Evolutionary conservation across 768 basidiomycete genomes (phyloP).

Genomic region (Tylopilus sp.): DNA sequence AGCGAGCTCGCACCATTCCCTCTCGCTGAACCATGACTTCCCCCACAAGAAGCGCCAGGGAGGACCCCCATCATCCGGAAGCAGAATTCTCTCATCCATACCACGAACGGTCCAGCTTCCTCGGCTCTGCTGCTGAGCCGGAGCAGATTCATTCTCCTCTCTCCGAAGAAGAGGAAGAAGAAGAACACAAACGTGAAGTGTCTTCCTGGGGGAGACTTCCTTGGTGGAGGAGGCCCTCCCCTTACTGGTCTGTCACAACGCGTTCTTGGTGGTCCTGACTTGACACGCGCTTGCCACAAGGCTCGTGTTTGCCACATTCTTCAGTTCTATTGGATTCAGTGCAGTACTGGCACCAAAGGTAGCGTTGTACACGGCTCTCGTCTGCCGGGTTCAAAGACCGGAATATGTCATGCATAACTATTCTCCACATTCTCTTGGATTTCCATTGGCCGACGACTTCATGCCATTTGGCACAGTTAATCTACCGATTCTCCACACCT

Average conservation of each 20-base stretch:
- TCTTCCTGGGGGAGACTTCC: constrained; percentile 38
- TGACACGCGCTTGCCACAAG: constrained; percentile 33
- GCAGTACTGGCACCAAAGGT: constrained; percentile 67
- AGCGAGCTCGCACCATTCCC: background rate
- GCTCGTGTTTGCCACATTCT: constrained; percentile 52
- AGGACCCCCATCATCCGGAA: constrained; percentile 39
- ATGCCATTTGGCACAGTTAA: background rate
- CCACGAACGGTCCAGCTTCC: constrained; percentile 37
- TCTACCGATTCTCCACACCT: background rate
- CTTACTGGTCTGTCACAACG: constrained; percentile 56
- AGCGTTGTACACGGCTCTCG: constrained; percentile 71
- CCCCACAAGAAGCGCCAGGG: background rate
- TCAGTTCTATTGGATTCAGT: constrained; percentile 52
- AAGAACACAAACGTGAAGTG: constrained; percentile 28
- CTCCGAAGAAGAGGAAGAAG: constrained; percentile 24
- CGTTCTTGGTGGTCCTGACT: background rate
- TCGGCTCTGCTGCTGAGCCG: constrained; percentile 9
- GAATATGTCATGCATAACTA: constrained; percentile 35
- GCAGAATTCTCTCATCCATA: constrained; percentile 40
- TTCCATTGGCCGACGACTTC: background rate
- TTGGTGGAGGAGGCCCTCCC: constrained; percentile 76
- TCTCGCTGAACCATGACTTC: constrained; percentile 15
- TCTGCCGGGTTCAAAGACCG: constrained; percentile 64
- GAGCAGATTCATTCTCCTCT: constrained; percentile 7
- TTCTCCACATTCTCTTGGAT: background rate